Evolutionary conservation across 2,329 filamentous ascomycete species (phyloP).

Genomic region (Dothideomycetes sp.): DNA sequence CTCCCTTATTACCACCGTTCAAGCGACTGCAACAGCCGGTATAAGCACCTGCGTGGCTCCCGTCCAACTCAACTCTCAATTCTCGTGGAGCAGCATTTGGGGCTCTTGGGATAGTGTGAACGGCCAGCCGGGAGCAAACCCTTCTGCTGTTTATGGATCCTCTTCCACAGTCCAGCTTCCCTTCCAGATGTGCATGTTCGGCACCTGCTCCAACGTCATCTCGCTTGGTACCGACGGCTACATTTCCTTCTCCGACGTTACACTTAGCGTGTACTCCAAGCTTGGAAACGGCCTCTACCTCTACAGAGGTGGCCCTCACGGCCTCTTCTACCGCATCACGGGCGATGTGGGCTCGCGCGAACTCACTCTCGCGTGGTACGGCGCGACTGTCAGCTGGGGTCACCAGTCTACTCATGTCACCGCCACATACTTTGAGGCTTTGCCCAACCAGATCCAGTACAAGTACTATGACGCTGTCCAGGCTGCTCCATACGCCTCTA

Average conservation of each 20-base stretch:
- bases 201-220: not conserved
- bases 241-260: not conserved
- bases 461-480: constrained; percentile 4
- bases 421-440: constrained; percentile 2
- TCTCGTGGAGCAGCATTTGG: not conserved
- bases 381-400: not conserved
- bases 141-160: not conserved
- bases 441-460: constrained; percentile 1
- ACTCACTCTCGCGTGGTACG: not conserved
- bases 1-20: not conserved
- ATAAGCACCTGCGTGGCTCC: too few species aligned
- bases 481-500: not conserved
- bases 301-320: not conserved
- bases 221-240: not conserved
- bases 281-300: not conserved
- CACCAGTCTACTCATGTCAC: constrained; percentile 1
- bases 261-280: not conserved
- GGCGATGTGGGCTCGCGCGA: not conserved
- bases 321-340: constrained; percentile 1
- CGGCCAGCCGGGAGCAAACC: not conserved
- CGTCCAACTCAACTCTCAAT: not conserved
- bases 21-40: not conserved
- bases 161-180: not conserved
- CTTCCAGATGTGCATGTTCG: not conserved
- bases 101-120: not conserved